Conservation (phyloP, 169 alveolate species). For the Plasmodium cynomolgi region DNA sequence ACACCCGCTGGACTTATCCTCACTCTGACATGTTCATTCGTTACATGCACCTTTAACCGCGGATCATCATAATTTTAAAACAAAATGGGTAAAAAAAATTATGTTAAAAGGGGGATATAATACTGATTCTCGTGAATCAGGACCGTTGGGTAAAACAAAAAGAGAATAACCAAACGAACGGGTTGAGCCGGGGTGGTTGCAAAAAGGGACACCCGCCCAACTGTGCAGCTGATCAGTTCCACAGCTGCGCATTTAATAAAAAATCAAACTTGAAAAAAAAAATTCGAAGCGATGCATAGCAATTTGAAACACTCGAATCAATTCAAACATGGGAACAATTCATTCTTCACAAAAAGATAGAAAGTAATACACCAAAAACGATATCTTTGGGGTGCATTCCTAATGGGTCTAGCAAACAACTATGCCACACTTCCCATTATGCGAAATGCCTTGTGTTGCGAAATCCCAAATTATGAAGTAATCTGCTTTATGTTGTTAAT, state of each 20-base stretch:
- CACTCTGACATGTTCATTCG: neutral
- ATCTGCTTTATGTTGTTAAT: constrained; percentile 71
- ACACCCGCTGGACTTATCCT: neutral
- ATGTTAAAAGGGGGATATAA: neutral
- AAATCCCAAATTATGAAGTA: neutral
- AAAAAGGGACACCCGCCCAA: neutral
- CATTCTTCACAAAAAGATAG: neutral
- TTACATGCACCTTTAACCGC: neutral
- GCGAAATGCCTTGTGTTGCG: neutral
- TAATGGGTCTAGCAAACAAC: neutral
- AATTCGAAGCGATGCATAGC: neutral
- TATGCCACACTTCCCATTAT: neutral
- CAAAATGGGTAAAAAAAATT: neutral
- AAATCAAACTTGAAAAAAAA: constrained; percentile 1
- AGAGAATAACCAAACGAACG: neutral
- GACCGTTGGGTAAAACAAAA: neutral
- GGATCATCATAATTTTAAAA: neutral
- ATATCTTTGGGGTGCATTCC: neutral
- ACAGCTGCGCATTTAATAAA: neutral
- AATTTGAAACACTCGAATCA: neutral
- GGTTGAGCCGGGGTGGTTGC: neutral
- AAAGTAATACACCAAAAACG: neutral
- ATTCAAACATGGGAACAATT: neutral
- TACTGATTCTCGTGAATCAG: neutral
- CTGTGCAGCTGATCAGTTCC: neutral